Evolutionary conservation across 179 eudicot species (phyloP).

Genomic region (Amaranthus tricolor): DNA sequence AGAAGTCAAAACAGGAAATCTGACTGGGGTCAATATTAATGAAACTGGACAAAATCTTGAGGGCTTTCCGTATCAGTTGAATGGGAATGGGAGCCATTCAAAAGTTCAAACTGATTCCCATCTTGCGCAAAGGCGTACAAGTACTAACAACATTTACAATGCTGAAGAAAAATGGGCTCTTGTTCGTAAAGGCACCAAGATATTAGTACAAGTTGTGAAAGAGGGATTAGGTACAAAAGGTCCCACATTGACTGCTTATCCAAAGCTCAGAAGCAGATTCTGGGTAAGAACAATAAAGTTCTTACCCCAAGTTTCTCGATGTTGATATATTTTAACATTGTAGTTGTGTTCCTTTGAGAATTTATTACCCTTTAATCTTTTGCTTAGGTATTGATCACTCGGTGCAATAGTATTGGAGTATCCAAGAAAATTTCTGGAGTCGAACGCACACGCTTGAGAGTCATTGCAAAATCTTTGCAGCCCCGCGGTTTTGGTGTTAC

Average conservation of each 20-base stretch:
- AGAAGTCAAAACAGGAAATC: slow-evolving; percentile 36
- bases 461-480: slow-evolving; percentile 77
- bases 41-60: slow-evolving; percentile 29
- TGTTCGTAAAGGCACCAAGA: slow-evolving; percentile 83
- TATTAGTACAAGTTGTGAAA: slow-evolving; percentile 88
- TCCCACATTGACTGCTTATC: slow-evolving; percentile 88
- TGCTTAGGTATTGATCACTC: slow-evolving; percentile 59
- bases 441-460: slow-evolving; percentile 81
- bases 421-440: slow-evolving; percentile 77
- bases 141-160: slow-evolving; percentile 19
- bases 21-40: slow-evolving; percentile 33
- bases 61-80: slow-evolving; percentile 26
- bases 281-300: slow-evolving; percentile 55
- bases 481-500: slow-evolving; percentile 92
- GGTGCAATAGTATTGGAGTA: slow-evolving; percentile 61
- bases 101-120: slow-evolving; percentile 23
- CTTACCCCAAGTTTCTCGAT: slow-evolving; percentile 5
- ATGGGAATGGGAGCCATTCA: slow-evolving; percentile 30
- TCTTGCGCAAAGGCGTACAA: slow-evolving; percentile 20
- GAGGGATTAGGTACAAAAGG: slow-evolving; percentile 91
- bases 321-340: slow-evolving; percentile 7
- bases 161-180: slow-evolving; percentile 56
- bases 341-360: not conserved
- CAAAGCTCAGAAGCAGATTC: slow-evolving; percentile 87
- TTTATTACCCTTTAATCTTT: slow-evolving; percentile 14